These are phyloP conservation scores for Colletotrichum ledebouriae DNA, from an alignment of 2,329 filamentous ascomycete species.

Conservation along the genomic window DNA sequence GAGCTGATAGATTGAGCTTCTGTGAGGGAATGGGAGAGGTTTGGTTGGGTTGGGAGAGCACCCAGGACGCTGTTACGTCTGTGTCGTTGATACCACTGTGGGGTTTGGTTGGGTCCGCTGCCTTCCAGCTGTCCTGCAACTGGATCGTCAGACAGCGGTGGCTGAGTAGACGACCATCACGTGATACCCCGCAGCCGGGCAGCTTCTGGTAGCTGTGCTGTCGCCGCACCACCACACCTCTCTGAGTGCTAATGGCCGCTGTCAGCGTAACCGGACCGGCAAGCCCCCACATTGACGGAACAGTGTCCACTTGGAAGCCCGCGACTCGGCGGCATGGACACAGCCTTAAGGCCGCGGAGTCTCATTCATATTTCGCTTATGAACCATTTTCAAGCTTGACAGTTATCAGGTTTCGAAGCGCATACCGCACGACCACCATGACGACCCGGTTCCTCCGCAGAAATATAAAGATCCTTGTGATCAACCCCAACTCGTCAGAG, in stretches of 20 bases:
- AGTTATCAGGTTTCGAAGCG: background rate
- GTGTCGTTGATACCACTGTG: conserved; percentile 41
- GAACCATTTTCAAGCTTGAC: background rate
- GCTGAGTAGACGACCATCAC: conserved; percentile 47
- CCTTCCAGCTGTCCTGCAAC: conserved; percentile 33
- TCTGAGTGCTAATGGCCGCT: background rate
- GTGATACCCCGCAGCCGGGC: conserved; percentile 53
- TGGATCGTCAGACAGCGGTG: conserved; percentile 40
- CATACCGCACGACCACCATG: conserved; percentile 43
- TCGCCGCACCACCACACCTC: conserved; percentile 2
- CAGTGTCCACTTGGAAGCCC: conserved; percentile 11
- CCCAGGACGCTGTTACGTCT: conserved; percentile 42
- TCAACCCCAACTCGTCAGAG: conserved; percentile 84
- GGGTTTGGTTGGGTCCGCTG: conserved; percentile 39
- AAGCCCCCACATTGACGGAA: conserved; percentile 22
- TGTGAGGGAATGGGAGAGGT: conserved; percentile 48
- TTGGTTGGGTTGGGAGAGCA: conserved; percentile 38
- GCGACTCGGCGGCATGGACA: conserved; percentile 15
- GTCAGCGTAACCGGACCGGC: conserved; percentile 23
- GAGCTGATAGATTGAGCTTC: conserved; percentile 35
- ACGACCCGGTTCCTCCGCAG: conserved; percentile 48
- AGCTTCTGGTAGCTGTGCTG: background rate
- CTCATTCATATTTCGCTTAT: background rate
- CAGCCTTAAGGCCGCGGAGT: background rate
- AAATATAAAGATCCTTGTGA: conserved; percentile 70